Percentiles rank a stretch among this genome's conserved stretches.
Evolutionary conservation across 108 stramenopile genomes (phyloP).

Genomic region (Tribonema minus): DNA sequence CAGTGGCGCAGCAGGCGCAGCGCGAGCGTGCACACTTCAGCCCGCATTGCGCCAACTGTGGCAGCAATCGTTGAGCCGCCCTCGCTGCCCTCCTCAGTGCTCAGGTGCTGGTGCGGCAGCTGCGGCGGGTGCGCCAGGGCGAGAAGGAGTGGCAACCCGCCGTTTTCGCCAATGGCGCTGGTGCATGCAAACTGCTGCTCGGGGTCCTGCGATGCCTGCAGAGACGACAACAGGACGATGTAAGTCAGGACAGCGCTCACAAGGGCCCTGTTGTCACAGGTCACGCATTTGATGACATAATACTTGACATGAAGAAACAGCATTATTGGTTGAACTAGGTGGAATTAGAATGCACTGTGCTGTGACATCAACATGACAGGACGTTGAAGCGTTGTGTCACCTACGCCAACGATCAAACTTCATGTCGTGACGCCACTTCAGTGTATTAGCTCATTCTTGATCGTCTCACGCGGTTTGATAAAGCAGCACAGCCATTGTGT

Average conservation of each 20-base stretch:
- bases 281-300: no score
- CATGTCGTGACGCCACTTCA: not conserved
- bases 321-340: no score
- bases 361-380: no score
- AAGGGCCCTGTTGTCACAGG: no score
- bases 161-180: conserved; percentile 19
- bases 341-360: no score
- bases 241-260: no score
- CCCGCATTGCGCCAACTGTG: not conserved
- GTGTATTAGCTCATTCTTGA: not conserved
- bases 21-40: conserved; percentile 12
- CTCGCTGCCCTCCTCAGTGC: not conserved
- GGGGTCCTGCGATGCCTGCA: conserved; percentile 19
- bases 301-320: no score
- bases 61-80: not conserved
- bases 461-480: not conserved
- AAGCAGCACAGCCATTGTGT: not conserved
- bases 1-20: conserved; percentile 5
- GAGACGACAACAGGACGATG: not conserved
- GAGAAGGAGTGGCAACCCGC: conserved; percentile 24
- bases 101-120: not conserved
- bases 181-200: conserved; percentile 24
- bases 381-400: no score
- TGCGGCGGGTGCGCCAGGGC: conserved; percentile 17
- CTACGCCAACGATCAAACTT: no score